Percentiles rank a stretch among this genome's conserved stretches.
Evolutionary conservation across 371 early-diverging fungal species (phyloP).

Genomic region (Actinomortierella wolfii): DNA sequence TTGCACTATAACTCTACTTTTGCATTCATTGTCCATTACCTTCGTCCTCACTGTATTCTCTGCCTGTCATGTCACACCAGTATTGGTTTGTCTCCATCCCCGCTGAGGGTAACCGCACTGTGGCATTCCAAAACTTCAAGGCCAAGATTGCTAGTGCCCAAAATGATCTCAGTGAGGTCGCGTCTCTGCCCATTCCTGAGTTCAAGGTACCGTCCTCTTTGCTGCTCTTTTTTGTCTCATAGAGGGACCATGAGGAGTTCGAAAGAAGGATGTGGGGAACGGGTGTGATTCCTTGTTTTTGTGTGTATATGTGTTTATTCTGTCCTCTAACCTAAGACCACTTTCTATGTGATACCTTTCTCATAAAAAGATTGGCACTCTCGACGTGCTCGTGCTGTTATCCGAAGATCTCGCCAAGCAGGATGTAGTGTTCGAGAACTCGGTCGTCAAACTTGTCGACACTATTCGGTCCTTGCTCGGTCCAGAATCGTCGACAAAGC

Average conservation of each 20-base stretch:
- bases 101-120: conserved; percentile 43
- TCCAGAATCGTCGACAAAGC: conserved; percentile 53
- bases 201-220: conserved; percentile 60
- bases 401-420: conserved; percentile 92
- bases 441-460: conserved; percentile 82
- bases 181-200: conserved; percentile 71
- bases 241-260: too few relatives aligned
- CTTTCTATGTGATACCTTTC: conserved; percentile 7
- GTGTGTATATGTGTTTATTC: conserved; percentile 4
- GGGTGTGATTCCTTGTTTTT: too few relatives aligned
- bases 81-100: conserved; percentile 60
- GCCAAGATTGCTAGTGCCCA: conserved; percentile 41
- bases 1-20: too few relatives aligned
- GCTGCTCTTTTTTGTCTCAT: neutral
- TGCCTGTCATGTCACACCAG: conserved; percentile 6
- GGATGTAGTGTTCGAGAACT: conserved; percentile 78
- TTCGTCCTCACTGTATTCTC: too few relatives aligned
- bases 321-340: conserved; percentile 7
- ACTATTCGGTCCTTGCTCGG: conserved; percentile 69
- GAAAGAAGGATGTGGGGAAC: too few relatives aligned
- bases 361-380: conserved; percentile 88
- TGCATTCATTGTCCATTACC: too few relatives aligned
- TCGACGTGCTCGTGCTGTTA: conserved; percentile 87
- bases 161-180: conserved; percentile 63
- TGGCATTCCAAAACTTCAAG: conserved; percentile 49